Evolutionary conservation across 1,284 basidiomycete species (phyloP).

Genomic region (Rhodotorula sp.): DNA sequence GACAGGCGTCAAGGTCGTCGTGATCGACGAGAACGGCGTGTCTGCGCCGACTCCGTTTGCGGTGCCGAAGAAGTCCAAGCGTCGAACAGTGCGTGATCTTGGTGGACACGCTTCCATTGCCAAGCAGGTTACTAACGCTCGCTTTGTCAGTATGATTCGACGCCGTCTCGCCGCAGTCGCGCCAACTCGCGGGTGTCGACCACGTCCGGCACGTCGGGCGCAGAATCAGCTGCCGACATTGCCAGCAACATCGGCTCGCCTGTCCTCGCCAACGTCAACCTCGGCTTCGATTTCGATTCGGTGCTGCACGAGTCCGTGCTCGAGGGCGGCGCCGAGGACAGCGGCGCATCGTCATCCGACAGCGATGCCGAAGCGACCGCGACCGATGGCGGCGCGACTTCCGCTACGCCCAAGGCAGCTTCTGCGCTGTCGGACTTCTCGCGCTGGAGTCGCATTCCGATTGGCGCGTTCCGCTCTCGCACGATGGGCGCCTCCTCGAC

Average conservation of each 20-base stretch:
- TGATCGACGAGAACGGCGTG: slow-evolving; percentile 31
- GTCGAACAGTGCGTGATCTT: slow-evolving; percentile 7
- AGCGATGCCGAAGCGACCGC: slow-evolving; percentile 5
- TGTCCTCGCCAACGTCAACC: slow-evolving; percentile 27
- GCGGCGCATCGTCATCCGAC: slow-evolving; percentile 12
- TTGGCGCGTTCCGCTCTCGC: slow-evolving; percentile 45
- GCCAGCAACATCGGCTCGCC: slow-evolving; percentile 29
- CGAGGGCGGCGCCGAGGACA: slow-evolving; percentile 1
- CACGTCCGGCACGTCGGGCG: slow-evolving; percentile 39
- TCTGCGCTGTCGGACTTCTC: slow-evolving; percentile 42
- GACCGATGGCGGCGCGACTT: not conserved
- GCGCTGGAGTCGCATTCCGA: slow-evolving; percentile 47
- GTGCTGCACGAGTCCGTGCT: slow-evolving; percentile 38
- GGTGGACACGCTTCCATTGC: not conserved
- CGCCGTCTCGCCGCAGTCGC: slow-evolving; percentile 33
- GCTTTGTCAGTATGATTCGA: slow-evolving; percentile 20
- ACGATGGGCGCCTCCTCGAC: slow-evolving; percentile 13
- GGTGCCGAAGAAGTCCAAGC: slow-evolving; percentile 14
- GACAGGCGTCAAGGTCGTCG: slow-evolving; percentile 21
- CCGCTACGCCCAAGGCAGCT: slow-evolving; percentile 5
- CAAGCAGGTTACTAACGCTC: not conserved
- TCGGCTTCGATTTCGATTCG: slow-evolving; percentile 43
- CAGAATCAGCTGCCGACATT: slow-evolving; percentile 27
- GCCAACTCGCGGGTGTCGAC: slow-evolving; percentile 42
- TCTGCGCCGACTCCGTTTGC: slow-evolving; percentile 31